Evolutionary conservation across 306 rosid genomes (phyloP), one percentile per base, ranked within the genome.

Genomic region (Inga leiocalycina): DNA sequence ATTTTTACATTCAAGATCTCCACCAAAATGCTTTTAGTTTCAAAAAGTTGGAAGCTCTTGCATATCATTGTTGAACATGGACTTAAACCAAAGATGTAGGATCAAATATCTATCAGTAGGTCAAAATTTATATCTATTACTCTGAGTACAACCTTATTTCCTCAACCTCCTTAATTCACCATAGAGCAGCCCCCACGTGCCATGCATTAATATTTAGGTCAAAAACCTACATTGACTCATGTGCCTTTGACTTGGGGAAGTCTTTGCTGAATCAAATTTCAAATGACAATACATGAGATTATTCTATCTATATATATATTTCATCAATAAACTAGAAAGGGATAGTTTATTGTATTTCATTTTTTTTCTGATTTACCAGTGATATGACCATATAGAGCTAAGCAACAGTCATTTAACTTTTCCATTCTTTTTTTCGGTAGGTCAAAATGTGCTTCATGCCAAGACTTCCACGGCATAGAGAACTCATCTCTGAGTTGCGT

Each of bases 391-490:
- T 12, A 14, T 48, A 48, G 54, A 1, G 19, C 54, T 14, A 48
- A 14, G 54, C 15, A 4, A 48, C 52, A 48, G 54, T 71, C 35
- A 48, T 61, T 45, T 71, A 65, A 59, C 43, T 71, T 57, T 70
- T 49, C 78, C 12, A 49, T 76, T 52, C 62, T 44, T 49, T 80
- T 51, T 41, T 22, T 84, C 19, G 86, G 85, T 81, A 96, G 98
- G 98, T 92, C 79, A 92, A 85, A 84, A 81, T 81, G 80, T 80
- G 93, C 81, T 78, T 71, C 57, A 78, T 96, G 86, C 99, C 99
- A 61, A 83, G 80, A 78, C 97, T 96, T 93, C 99, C 99, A 39
- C 88, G 78, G 49, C 78, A 89, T 68, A 96, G 45, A 87, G 97
- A 90, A 70, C 97, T 96, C 80, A 85, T 85, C 77, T 81, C 89